phyloP scores from a whole-genome alignment of 306 rosid genomes.

The Casuarina glauca region DNA sequence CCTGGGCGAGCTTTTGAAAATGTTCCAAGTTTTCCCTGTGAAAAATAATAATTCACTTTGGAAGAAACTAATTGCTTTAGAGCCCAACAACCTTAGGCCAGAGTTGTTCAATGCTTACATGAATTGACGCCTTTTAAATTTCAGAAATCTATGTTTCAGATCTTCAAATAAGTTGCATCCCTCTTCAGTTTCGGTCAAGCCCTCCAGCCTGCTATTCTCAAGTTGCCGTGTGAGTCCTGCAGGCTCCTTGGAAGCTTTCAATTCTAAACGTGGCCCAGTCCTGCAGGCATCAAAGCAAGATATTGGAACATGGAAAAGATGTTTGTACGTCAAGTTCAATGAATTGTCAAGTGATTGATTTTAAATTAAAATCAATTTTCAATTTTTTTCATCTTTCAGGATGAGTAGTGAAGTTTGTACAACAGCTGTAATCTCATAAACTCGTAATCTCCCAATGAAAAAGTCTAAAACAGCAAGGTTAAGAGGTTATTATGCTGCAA shows the following conservation, averaged over 20 bases:
- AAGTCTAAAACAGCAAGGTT: no score
- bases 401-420: conserved; percentile 27
- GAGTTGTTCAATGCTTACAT: conserved; percentile 49
- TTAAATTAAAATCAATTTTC: conserved; percentile 21
- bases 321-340: conserved; percentile 7
- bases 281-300: conserved; percentile 41
- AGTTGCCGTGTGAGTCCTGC: conserved; percentile 51
- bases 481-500: no score
- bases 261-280: conserved; percentile 41
- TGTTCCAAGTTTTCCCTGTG: conserved; percentile 64
- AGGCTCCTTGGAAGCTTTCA: conserved; percentile 66
- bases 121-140: conserved; percentile 68
- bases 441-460: background rate
- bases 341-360: conserved; percentile 20
- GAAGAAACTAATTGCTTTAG: conserved; percentile 11
- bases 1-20: conserved; percentile 69
- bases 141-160: conserved; percentile 69
- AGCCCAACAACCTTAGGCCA: conserved; percentile 11
- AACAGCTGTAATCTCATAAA: conserved; percentile 30
- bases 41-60: conserved; percentile 28
- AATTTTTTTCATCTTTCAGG: conserved; percentile 31
- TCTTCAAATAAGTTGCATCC: conserved; percentile 51
- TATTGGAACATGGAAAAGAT: conserved; percentile 2
- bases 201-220: conserved; percentile 38
- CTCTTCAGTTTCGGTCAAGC: conserved; percentile 41